Percentiles rank a stretch among this genome's conserved stretches.
Conservation (phyloP, 352 stramenopile species). For the Phytophthora sojae region DNA sequence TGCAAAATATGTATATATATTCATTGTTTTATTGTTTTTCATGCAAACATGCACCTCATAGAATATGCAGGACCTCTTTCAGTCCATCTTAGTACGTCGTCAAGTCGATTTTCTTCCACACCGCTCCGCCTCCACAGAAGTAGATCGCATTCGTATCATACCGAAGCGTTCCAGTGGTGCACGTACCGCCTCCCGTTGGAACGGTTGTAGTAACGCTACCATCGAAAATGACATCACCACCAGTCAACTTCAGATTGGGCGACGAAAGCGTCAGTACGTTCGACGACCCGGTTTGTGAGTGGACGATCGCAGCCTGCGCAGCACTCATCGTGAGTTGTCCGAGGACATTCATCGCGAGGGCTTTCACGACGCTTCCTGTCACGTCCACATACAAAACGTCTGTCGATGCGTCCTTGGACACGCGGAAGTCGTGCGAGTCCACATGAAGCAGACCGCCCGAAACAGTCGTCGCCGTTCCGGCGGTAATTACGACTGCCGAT, state of each 20-base stretch:
- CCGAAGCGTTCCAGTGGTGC: slow-evolving; percentile 38
- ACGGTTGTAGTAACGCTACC: slow-evolving; percentile 29
- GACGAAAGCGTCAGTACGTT: slow-evolving; percentile 49
- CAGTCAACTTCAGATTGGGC: slow-evolving; percentile 43
- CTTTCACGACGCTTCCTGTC: slow-evolving; percentile 29
- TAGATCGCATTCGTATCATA: slow-evolving; percentile 45
- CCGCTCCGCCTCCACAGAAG: slow-evolving; percentile 39
- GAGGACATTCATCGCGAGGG: slow-evolving; percentile 32
- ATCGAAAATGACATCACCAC: slow-evolving; percentile 38
- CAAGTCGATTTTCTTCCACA: slow-evolving; percentile 31
- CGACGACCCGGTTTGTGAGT: slow-evolving; percentile 28
- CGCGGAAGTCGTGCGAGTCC: slow-evolving; percentile 52
- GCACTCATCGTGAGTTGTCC: slow-evolving; percentile 38
- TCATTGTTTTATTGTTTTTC: not conserved
- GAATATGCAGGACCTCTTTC: not conserved
- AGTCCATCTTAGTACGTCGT: slow-evolving; percentile 4
- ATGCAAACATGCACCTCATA: slow-evolving; percentile 11
- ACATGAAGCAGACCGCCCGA: slow-evolving; percentile 54
- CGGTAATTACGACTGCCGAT: slow-evolving; percentile 51
- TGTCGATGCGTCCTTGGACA: slow-evolving; percentile 33
- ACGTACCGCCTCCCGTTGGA: slow-evolving; percentile 22
- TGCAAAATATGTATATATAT: slow-evolving; percentile 11
- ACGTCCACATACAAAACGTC: slow-evolving; percentile 49
- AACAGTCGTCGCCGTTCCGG: slow-evolving; percentile 48
- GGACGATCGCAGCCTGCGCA: slow-evolving; percentile 39